Evolutionary conservation across 441 rosid species (phyloP).

Genomic region (Euphorbia corollata): DNA sequence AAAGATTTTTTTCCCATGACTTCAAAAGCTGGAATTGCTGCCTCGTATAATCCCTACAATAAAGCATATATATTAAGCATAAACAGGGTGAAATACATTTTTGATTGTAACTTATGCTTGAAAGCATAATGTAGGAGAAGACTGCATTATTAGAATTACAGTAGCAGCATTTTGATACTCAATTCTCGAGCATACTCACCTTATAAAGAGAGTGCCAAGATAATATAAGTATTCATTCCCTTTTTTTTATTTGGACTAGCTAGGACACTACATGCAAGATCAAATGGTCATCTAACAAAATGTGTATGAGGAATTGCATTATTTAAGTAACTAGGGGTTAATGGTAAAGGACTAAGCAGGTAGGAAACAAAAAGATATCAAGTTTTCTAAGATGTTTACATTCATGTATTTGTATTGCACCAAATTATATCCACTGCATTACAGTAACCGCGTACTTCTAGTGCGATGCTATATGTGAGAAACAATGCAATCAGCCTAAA

Average conservation of each 20-base stretch:
- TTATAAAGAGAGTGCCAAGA: neutral
- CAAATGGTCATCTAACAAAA: neutral
- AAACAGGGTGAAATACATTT: neutral
- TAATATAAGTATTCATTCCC: neutral
- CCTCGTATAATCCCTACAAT: slow-evolving; percentile 57
- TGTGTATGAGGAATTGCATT: neutral
- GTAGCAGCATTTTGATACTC: neutral
- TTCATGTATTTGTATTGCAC: neutral
- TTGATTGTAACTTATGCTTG: neutral
- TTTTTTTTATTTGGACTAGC: neutral
- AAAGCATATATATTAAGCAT: slow-evolving; percentile 9
- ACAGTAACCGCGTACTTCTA: neutral
- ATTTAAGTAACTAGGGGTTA: neutral
- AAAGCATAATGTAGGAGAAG: neutral
- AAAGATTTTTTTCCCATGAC: slow-evolving; percentile 81
- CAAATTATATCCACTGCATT: neutral
- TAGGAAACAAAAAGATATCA: neutral
- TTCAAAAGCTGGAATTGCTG: slow-evolving; percentile 65
- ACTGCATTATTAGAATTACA: neutral
- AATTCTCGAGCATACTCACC: neutral
- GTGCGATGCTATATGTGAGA: neutral
- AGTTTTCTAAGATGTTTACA: neutral
- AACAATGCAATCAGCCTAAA: neutral
- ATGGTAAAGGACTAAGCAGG: neutral
- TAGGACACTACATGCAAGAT: neutral